Evolutionary conservation across 352 stramenopile species (phyloP), one percentile per base, ranked within the genome.

Genomic region (Phytophthora citricola): DNA sequence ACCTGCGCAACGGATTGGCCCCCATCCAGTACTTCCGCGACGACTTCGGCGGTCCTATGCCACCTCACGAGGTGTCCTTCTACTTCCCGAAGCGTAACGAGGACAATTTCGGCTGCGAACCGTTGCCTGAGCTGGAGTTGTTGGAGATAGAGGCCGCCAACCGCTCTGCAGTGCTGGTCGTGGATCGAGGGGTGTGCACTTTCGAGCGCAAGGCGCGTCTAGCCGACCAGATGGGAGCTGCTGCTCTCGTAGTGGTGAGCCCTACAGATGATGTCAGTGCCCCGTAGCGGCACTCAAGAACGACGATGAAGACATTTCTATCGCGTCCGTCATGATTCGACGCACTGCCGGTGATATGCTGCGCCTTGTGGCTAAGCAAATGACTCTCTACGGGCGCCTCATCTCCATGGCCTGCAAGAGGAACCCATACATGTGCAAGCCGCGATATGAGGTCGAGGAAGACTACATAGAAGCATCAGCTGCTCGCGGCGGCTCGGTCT

Each of bases 1-100:
- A 92, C 58, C 47, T 92, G n/a, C 80, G 76, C 34, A 69, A 86
- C 29, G 84, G 79, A 2, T 54, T 90, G 22, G 64, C 78, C 0
- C 81, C 81, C 50, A 89, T 92, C 58, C 84, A 92, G 69, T 92
- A 92, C 73, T 90, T 92, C 55, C 81, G 81, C 11, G 81, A 89
- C 45, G 53, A 44, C 26, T 92, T 81, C 22, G 76, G 81, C 2
- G 81, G 81, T 0, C 44, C 65, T 1, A 87, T 92, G 59, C 17
- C 69, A 10, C 4, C 36, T 24, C 61, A 34, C 8, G 84, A 91
- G 47, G 53, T 85, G 5, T 60, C 76, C 11, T 82, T 92, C 49
- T 66, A 76, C 50, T 80, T 88, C 38, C 79, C 81, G 5, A 54
- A 69, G 27, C 58, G 65, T 15, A 39, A 58, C 2, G 55, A 65